Evolutionary conservation across 495 filamentous ascomycete species (phyloP), one percentile per base, ranked within the genome.

Genomic region (Parathielavia hyrcaniae): DNA sequence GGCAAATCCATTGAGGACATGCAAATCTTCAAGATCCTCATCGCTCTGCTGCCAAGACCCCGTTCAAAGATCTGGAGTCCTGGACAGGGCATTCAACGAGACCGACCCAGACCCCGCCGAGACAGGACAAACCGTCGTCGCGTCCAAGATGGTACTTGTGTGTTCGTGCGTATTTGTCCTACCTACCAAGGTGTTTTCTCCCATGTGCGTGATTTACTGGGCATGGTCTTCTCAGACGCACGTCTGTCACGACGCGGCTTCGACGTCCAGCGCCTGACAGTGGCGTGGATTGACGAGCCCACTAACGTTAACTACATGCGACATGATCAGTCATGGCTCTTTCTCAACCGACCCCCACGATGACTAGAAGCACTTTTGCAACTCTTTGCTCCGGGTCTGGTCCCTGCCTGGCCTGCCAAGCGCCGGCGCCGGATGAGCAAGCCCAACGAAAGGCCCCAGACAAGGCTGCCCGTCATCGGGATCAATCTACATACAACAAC

Each of bases 371-470:
- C n/a, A n/a, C n/a, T n/a, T n/a, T n/a, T n/a, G n/a, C n/a, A n/a
- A n/a, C n/a, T n/a, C n/a, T n/a, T n/a, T n/a, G n/a, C n/a, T n/a
- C n/a, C n/a, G n/a, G n/a, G n/a, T 22, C 20, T 2, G 40, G n/a
- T n/a, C 40, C 38, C 35, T 30, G n/a, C 5, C 6, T 36, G 34
- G 22, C 38, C 45, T 57, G 45, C 54, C 45, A 50, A 57, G 54
- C 54, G 54, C 54, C 54, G 54, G 46, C 45, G 16, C 54, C 54
- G 53, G 53, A 48, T n/a, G n/a, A n/a, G n/a, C n/a, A n/a, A n/a
- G n/a, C n/a, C n/a, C n/a, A n/a, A n/a, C n/a, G n/a, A n/a, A n/a
- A n/a, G n/a, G n/a, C n/a, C n/a, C n/a, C n/a, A n/a, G n/a, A n/a
- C n/a, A n/a, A n/a, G n/a, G n/a, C n/a, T n/a, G n/a, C n/a, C n/a